Base-by-base conservation (phyloP, 192 early-diverging fungal genomes). In the Gorgonomyces haynaldii region DNA sequence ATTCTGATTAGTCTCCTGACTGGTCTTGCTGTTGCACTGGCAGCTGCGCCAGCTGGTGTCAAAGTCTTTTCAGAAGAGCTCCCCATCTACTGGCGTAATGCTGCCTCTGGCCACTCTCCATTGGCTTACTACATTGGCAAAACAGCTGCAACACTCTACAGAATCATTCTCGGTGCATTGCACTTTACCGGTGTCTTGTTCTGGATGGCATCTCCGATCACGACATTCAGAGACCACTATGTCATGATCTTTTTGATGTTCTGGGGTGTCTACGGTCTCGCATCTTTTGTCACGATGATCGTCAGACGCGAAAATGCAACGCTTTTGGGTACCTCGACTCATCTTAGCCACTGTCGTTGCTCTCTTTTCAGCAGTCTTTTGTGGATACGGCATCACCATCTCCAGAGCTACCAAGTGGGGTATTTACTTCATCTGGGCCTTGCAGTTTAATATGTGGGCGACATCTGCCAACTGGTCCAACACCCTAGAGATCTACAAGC, bases 51-150 rank as follows among this genome's bases (percentile, higher is more conserved):
- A 10, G 42, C 66, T 12, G 70, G 60, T 16, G 66, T 73, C 0
- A 69, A 66, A 30, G 58, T 70, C 9, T 73, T 73, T 63, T 44
- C 57, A 12, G 60, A 70, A 22, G 70, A 73, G 34, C 59, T 56
- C 35, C 21, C 51, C 1, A 55, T 73, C 3, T 69, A 51, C 42
- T 69, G 64, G 60, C 45, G 70, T 7, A 58, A 51, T 54, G 41
- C 43, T 37, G 53, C 50, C 3, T 48, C 45, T 24, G 46, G 30
- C 23, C 42, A 40, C 16, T 52, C 31, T 5, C 29, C 21, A 16
- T 3, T 10, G 13, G 5, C 27, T 23, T 44, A 55, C 26, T 44
- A 34, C 22, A 15, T 53, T 27, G 63, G 57, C 8, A 65, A 65
- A 30, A 53, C 56, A 37, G 15, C 49, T 22, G 36, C 56, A 1